Evolutionary conservation across 495 filamentous ascomycete genomes (phyloP).

Genomic region (Penicillium chermesinum): DNA sequence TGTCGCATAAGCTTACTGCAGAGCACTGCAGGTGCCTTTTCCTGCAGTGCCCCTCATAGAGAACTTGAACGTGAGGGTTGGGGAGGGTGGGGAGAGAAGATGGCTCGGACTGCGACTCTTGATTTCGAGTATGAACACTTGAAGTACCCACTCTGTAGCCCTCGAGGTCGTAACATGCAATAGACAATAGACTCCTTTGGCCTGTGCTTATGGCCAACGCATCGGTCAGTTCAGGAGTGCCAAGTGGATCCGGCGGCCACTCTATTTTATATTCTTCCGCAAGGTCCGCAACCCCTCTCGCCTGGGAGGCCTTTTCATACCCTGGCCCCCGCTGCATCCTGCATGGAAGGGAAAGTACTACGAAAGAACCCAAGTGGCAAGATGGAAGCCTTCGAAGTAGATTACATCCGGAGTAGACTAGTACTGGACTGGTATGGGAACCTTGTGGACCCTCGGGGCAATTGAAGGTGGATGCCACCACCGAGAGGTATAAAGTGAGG

Average conservation of each 20-base stretch:
- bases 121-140: no score
- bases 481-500: not conserved
- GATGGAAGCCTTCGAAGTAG: no score
- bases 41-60: not conserved
- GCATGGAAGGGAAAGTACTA: no score
- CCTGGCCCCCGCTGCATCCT: no score
- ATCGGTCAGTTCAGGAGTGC: slow-evolving; percentile 27
- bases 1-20: not conserved
- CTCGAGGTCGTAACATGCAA: not conserved
- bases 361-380: no score
- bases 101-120: no score
- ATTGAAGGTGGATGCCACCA: no score
- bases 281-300: slow-evolving; percentile 16
- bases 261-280: slow-evolving; percentile 19
- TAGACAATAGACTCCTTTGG: not conserved
- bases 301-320: slow-evolving; percentile 8
- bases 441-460: no score
- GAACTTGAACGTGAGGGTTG: no score
- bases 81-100: no score
- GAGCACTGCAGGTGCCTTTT: not conserved
- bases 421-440: no score
- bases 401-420: no score
- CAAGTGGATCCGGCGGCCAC: slow-evolving; percentile 16
- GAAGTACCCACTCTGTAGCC: not conserved
- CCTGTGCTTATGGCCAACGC: slow-evolving; percentile 15